phyloP scores from a whole-genome alignment of 345 rosid species.

The Citrus trifoliata region DNA sequence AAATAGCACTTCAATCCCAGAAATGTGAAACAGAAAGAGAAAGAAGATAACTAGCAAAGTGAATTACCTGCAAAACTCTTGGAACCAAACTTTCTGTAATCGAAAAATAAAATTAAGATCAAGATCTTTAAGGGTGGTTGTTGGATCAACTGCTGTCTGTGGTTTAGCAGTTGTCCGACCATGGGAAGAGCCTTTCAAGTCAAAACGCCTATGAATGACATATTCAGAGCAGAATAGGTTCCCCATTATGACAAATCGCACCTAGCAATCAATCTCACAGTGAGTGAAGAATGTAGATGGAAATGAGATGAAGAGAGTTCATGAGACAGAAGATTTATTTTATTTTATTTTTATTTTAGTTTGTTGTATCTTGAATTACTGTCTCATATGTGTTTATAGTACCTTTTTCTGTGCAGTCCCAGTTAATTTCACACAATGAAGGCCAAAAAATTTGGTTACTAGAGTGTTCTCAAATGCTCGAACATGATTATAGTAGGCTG shows the following conservation, averaged over 20 bases:
- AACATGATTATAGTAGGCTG: conserved; percentile 93
- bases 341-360: no score
- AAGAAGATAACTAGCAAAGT: neutral
- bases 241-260: conserved; percentile 91
- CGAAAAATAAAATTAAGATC: conserved; percentile 82
- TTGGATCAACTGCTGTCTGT: conserved; percentile 83
- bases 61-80: conserved; percentile 83
- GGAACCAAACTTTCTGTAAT: conserved; percentile 72
- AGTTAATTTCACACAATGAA: conserved; percentile 87
- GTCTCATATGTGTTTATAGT: conserved; percentile 12
- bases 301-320: neutral
- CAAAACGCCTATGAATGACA: conserved; percentile 83
- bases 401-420: conserved; percentile 90
- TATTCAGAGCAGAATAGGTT: conserved; percentile 78
- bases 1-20: neutral
- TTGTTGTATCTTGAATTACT: neutral
- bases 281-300: conserved; percentile 9
- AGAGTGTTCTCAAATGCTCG: conserved; percentile 82
- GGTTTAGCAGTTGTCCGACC: conserved; percentile 85
- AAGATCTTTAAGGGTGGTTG: conserved; percentile 92
- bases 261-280: conserved; percentile 39
- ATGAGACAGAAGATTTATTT: neutral
- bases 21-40: neutral
- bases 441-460: conserved; percentile 91
- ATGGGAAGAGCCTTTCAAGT: conserved; percentile 96